Evolutionary conservation across 257 asterid species (phyloP).

Genomic region (Rhazya stricta): DNA sequence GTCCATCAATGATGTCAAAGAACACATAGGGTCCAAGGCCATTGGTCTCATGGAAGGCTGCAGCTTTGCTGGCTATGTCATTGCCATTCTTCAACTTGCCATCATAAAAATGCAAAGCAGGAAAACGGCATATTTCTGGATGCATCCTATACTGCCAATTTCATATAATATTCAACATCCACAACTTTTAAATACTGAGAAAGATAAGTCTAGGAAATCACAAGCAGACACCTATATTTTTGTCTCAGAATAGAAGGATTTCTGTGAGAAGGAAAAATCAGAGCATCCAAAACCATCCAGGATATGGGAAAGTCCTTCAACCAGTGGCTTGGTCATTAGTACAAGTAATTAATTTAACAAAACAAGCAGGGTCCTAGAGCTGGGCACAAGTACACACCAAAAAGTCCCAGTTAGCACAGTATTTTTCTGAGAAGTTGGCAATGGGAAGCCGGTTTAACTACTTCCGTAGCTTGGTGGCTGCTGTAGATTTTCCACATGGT

Average conservation of each 20-base stretch:
- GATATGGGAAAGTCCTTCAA: background rate
- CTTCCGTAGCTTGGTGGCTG: too few species aligned
- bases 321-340: background rate
- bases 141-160: slow-evolving; percentile 96
- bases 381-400: background rate
- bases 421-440: background rate
- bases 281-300: too few species aligned
- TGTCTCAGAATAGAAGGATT: too few species aligned
- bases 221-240: background rate
- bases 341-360: background rate
- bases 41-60: slow-evolving; percentile 69
- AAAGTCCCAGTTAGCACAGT: background rate
- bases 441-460: too few species aligned
- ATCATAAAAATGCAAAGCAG: slow-evolving; percentile 87
- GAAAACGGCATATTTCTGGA: slow-evolving; percentile 89
- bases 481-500: background rate
- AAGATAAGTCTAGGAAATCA: background rate
- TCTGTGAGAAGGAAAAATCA: too few species aligned
- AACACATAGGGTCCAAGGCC: slow-evolving; percentile 87
- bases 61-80: slow-evolving; percentile 52
- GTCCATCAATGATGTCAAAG: slow-evolving; percentile 84
- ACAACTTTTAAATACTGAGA: slow-evolving; percentile 17
- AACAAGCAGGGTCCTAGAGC: background rate
- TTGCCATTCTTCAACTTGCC: slow-evolving; percentile 88
- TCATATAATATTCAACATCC: slow-evolving; percentile 17